Base-by-base conservation (phyloP, 78 protist species). In the Dictyostelium firmibasis region DNA sequence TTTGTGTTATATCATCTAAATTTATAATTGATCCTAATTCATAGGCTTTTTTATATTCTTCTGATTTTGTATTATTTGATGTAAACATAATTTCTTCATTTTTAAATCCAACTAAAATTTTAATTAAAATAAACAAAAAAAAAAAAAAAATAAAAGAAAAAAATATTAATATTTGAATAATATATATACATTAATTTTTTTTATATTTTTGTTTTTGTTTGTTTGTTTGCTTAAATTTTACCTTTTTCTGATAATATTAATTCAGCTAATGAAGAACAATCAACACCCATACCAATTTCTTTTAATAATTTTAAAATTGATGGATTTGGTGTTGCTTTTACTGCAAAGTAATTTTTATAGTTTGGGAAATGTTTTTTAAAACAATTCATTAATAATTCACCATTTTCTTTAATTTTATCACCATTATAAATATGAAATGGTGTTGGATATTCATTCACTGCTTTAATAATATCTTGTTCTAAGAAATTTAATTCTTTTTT, bases 231-330 rank as follows among this genome's bases (percentile, higher is more conserved):
- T n/a, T n/a, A n/a, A n/a, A n/a, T n/a, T 25, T 62, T 85, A 86
- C 92, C 84, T 77, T 77, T 86, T 38, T 86, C 85, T 8, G 94
- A 57, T 64, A 89, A 47, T 25, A 89, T 5, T 23, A 89, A 33
- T 57, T 89, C 94, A 31, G 94, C 94, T 9, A 89, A 25, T 31
- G 94, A 89, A 23, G 82, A 64, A 50, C 94, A 89, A 69, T 89
- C 94, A 29, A 81, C 94, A 41, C 94, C 94, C 94, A 89, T 89
- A n/a, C 94, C 94, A 77, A n/a, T n/a, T n/a, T 64, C 62, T 69
- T 81, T 89, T 43, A 89, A 70, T 20, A 89, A 7, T 47, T 81
- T 62, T 14, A 89, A 62, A 5, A 89, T 38, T 47, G 72, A 41
- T 69, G 94, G 94, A 67, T 89, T 89, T 64, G 94, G 94, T 31